Base-by-base conservation (phyloP, 495 filamentous ascomycete genomes). In the Achaetomiella virescens region DNA sequence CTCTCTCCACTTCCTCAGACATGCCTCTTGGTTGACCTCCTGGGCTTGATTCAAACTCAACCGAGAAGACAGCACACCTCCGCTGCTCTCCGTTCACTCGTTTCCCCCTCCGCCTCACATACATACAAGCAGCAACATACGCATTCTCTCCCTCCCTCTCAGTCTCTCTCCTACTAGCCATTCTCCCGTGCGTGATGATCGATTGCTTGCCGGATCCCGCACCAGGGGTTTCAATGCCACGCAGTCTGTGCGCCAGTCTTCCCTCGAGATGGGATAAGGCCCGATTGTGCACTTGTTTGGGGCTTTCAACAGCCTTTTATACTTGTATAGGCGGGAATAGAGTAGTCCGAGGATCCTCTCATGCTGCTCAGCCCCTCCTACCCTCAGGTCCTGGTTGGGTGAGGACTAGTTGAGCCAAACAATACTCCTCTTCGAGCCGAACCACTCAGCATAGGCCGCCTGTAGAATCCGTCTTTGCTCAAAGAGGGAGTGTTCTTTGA, bases 191-290 rank as follows among this genome's bases (percentile, higher is more conserved):
- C 27, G 11, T 48, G 21, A 22, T 42, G 53, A 55, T 48, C 48
- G 48, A 45, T 46, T 41, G 41, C 17, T 5, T 52, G 38, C 21
- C 38, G 44, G 24, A 48, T 43, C 52, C 27, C 56, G 49, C 60
- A 59, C 52, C 29, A 36, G 42, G 48, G 54, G 36, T 57, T 40
- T 50, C 54, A 58, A 63, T 60, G 61, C 54, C 50, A 53, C 50
- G 61, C 33, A 36, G 50, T 57, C 58, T 47, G 57, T 57, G 57
- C 54, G 48, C 8, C 20, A 31, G 36, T 42, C 22, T 42, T 25
- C 40, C 15, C n/a, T 24, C 6, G 7, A 29, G 35, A 14, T 25
- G 15, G 15, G 12, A 17, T 2, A 22, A 29, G 11, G 25, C 20
- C n/a, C 12, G 20, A 17, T 31, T 47, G 41, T 36, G 42, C 48